phyloP scores from a whole-genome alignment of 2,329 filamentous ascomycete species.

The Botrytis deweyae region DNA sequence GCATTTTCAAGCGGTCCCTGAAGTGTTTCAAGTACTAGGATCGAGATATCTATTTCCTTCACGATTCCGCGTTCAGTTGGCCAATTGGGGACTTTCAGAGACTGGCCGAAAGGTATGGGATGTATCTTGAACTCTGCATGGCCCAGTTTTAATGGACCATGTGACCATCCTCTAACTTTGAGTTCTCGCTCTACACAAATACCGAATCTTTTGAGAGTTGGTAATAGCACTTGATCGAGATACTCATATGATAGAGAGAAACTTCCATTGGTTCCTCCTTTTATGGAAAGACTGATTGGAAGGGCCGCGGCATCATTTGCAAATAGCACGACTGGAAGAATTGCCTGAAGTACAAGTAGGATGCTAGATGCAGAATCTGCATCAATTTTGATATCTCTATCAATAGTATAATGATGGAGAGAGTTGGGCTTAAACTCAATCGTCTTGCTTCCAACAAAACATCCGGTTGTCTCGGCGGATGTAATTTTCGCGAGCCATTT shows the following conservation, averaged over 20 bases:
- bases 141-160: constrained; percentile 32
- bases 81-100: constrained; percentile 41
- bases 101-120: constrained; percentile 43
- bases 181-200: constrained; percentile 49
- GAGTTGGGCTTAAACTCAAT: constrained; percentile 38
- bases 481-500: constrained; percentile 54
- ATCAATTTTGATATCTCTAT: constrained; percentile 50
- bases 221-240: constrained; percentile 59
- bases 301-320: constrained; percentile 46
- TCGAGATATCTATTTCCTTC: constrained; percentile 50
- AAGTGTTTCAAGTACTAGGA: constrained; percentile 50
- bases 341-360: constrained; percentile 58
- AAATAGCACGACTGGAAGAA: constrained; percentile 59
- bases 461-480: constrained; percentile 50
- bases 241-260: constrained; percentile 62
- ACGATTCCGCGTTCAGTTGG: constrained; percentile 40
- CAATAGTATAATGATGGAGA: constrained; percentile 33
- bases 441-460: constrained; percentile 49
- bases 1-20: constrained; percentile 45
- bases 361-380: constrained; percentile 55
- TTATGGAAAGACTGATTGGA: constrained; percentile 51
- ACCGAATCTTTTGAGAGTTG: constrained; percentile 53
- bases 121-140: constrained; percentile 48
- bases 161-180: constrained; percentile 50
- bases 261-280: constrained; percentile 59